Conservation (phyloP, 371 early-diverging fungal species). For the Aphelidium insulamus region DNA sequence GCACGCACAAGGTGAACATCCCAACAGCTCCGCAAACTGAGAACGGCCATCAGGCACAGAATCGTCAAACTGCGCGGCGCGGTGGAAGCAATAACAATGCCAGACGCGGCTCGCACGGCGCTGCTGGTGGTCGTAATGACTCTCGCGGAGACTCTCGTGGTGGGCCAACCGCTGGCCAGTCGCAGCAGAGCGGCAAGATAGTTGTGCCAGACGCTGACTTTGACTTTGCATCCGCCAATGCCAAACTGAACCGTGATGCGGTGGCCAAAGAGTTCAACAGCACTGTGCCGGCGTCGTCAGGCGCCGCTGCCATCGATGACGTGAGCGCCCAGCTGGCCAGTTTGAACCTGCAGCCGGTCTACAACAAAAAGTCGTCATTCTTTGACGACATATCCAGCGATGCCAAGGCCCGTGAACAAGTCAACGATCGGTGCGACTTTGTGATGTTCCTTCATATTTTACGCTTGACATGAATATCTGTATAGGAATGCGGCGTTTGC, state of each 20-base stretch:
- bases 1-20: no score
- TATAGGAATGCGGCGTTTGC: slow-evolving; percentile 15
- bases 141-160: no score
- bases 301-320: neutral
- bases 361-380: slow-evolving; percentile 58
- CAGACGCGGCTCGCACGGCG: no score
- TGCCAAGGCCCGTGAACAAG: slow-evolving; percentile 54
- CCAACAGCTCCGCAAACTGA: no score
- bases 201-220: no score
- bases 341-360: slow-evolving; percentile 22
- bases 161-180: no score
- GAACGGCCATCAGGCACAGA: no score
- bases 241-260: slow-evolving; percentile 71
- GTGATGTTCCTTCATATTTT: slow-evolving; percentile 2
- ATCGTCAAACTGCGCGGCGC: no score
- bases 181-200: no score
- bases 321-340: slow-evolving; percentile 10
- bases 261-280: slow-evolving; percentile 39
- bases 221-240: slow-evolving; percentile 80
- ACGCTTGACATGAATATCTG: slow-evolving; percentile 1
- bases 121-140: no score
- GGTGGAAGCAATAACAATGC: no score
- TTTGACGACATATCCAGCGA: slow-evolving; percentile 96
- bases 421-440: slow-evolving; percentile 18
- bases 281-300: neutral